Percentiles rank a stretch among this genome's conserved stretches.
Conservation (phyloP, 805 yeast genomes). For the Torulaspora microellipsoides region DNA sequence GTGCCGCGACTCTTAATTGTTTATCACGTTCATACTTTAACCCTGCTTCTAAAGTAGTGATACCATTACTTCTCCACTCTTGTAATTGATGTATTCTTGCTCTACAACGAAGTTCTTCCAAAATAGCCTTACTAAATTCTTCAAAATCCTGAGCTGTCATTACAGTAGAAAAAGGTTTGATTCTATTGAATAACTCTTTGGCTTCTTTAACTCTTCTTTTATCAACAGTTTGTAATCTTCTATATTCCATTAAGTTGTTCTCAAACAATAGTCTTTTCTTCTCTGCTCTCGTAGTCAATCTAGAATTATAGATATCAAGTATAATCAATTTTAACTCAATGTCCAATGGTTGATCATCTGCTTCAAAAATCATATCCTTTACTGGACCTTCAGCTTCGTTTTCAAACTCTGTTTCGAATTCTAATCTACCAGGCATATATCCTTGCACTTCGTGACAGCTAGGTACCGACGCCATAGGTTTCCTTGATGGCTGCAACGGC, state of each 20-base stretch:
- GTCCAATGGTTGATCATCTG: constrained; percentile 84
- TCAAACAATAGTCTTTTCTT: constrained; percentile 76
- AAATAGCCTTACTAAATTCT: constrained; percentile 63
- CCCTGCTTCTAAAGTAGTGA: constrained; percentile 79
- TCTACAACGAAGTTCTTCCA: constrained; percentile 74
- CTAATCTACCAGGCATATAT: constrained; percentile 97
- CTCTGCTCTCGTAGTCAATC: constrained; percentile 89
- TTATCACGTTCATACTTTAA: constrained; percentile 85
- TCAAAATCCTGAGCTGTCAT: constrained; percentile 80
- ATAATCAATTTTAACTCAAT: constrained; percentile 85
- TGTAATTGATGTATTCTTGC: constrained; percentile 84
- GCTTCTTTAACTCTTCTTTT: constrained; percentile 87
- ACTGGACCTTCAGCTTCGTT: constrained; percentile 94
- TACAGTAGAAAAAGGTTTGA: constrained; percentile 77
- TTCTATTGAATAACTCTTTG: constrained; percentile 67
- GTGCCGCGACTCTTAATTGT: constrained; percentile 55
- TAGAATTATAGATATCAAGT: constrained; percentile 82
- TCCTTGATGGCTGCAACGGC: constrained; percentile 81
- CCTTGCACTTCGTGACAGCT: constrained; percentile 96
- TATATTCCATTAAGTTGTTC: constrained; percentile 77
- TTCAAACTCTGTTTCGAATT: constrained; percentile 93
- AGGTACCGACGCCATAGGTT: constrained; percentile 90
- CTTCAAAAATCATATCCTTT: constrained; percentile 93
- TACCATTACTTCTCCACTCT: constrained; percentile 88
- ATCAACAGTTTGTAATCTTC: constrained; percentile 74